These are phyloP conservation scores for Larix sibirica DNA, from an alignment of 83 land plant species.

Conservation along the genomic window DNA sequence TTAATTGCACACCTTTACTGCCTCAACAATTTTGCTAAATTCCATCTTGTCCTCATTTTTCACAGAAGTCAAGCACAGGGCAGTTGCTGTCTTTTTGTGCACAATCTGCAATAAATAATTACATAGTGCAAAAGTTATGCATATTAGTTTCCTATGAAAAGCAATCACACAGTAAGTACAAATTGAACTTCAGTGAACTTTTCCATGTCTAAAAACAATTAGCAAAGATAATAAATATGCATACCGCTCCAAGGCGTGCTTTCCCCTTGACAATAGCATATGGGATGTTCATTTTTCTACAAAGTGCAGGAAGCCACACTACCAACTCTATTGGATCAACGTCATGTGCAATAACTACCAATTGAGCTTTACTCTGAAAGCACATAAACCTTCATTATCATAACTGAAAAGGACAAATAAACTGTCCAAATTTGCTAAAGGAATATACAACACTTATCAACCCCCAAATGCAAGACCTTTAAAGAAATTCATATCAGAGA, in stretches of 20 bases:
- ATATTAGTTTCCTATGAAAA: neutral
- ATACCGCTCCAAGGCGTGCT: slow-evolving; percentile 62
- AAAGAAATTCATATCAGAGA: too few species aligned
- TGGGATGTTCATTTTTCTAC: slow-evolving; percentile 82
- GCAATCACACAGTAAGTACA: neutral
- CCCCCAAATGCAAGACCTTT: neutral
- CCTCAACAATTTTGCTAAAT: slow-evolving; percentile 65
- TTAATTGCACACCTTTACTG: slow-evolving; percentile 45
- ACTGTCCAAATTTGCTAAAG: neutral
- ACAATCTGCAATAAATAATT: slow-evolving; percentile 42
- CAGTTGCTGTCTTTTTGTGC: slow-evolving; percentile 72
- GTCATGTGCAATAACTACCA: slow-evolving; percentile 85
- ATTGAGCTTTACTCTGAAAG: slow-evolving; percentile 77
- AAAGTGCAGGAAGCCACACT: slow-evolving; percentile 84
- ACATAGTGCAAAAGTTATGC: neutral
- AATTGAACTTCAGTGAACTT: too few species aligned
- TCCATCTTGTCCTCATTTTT: slow-evolving; percentile 81
- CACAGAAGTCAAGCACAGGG: slow-evolving; percentile 70
- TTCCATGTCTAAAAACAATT: neutral
- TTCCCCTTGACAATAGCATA: slow-evolving; percentile 84
- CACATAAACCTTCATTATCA: neutral
- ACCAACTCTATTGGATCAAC: slow-evolving; percentile 89
- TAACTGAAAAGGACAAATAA: neutral
- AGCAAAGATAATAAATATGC: neutral
- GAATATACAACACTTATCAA: neutral